phyloP scores from a whole-genome alignment of 257 asterid genomes.

The Thymus mandschuricus region DNA sequence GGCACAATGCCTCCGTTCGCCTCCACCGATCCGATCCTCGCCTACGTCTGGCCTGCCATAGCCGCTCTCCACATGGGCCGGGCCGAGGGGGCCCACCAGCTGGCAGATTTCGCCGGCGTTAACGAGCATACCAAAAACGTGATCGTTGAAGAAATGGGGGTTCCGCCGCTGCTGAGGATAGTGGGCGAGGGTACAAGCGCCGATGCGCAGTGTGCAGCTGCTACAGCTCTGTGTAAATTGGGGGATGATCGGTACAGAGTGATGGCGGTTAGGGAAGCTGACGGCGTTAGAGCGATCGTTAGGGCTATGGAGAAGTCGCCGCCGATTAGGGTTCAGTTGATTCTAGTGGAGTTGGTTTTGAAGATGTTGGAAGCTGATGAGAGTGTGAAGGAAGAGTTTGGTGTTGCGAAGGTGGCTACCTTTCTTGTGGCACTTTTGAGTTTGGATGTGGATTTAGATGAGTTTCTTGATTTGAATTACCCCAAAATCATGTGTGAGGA shows the following conservation, averaged over 20 bases:
- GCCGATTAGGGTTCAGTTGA: conserved; percentile 37
- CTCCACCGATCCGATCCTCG: conserved; percentile 50
- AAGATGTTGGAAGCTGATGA: conserved; percentile 50
- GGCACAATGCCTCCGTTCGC: conserved; percentile 53
- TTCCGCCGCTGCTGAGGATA: conserved; percentile 56
- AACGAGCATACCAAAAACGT: conserved; percentile 46
- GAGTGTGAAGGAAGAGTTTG: conserved; percentile 58
- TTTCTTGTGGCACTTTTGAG: conserved; percentile 50
- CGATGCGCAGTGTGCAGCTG: conserved; percentile 56
- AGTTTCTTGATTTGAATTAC: conserved; percentile 35
- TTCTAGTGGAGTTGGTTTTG: conserved; percentile 46
- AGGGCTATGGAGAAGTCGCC: conserved; percentile 40
- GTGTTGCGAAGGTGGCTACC: conserved; percentile 54
- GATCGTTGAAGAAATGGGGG: conserved; percentile 57
- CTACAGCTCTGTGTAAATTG: conserved; percentile 45
- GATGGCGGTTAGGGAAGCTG: conserved; percentile 28
- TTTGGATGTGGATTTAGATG: conserved; percentile 48
- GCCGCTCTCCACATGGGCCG: conserved; percentile 57
- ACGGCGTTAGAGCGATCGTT: conserved; percentile 43
- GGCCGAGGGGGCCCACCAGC: conserved; percentile 50
- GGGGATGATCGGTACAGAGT: conserved; percentile 47
- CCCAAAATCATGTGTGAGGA: conserved; percentile 7
- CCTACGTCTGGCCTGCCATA: conserved; percentile 60
- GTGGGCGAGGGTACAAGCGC: conserved; percentile 42
- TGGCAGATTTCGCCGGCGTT: conserved; percentile 40